Base-by-base conservation (phyloP, 176 grass and related monocot species). In the Oropetium thomaeum region DNA sequence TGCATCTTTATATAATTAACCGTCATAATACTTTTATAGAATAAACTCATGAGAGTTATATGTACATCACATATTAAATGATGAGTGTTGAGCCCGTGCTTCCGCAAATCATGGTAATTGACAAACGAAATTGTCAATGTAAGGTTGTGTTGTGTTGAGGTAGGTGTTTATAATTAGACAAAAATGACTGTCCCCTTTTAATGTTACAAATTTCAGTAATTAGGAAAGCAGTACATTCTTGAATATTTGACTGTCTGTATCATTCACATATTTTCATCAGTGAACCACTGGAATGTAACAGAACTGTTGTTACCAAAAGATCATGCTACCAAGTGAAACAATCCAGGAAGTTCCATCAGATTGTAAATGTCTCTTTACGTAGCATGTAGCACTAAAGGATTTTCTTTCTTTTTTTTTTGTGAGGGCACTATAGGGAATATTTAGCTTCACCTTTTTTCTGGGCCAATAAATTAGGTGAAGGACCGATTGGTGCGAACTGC, bases 151-250 rank as follows among this genome's bases (percentile, higher is more conserved):
- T 75, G 16, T 47, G 7, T 1, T 33, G 23, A 30, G 9, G 72
- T 60, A 44, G 72, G 39, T 11, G 17, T 70, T 47, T 7, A 55
- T 16, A 69, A 62, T 34, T 44, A 81, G 30, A 76, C 58, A 38
- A 76, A 55, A 22, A 69, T 10, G 38, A 64, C 34, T 30, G 20
- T 8, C 8, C 55, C 23, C 16, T 32, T 72, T 55, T 26, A 27
- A 52, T 80, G 28, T 44, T 55, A 8, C 48, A 22, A 44, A 74
- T 3, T 74, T 13, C n/a, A 4, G 4, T 60, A 14, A 59, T 29
- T 19, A 30, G 27, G 17, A 60, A 74, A 80, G 17, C 31, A 67
- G 23, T 10, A 0, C 5, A 15, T 51, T 49, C 17, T 72, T 28
- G 38, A 57, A 20, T 58, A 52, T 8, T 54, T 58, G 44, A 17